Conservation (phyloP, 1,139 yeast species). For the Yamadazyma friedrichii region DNA sequence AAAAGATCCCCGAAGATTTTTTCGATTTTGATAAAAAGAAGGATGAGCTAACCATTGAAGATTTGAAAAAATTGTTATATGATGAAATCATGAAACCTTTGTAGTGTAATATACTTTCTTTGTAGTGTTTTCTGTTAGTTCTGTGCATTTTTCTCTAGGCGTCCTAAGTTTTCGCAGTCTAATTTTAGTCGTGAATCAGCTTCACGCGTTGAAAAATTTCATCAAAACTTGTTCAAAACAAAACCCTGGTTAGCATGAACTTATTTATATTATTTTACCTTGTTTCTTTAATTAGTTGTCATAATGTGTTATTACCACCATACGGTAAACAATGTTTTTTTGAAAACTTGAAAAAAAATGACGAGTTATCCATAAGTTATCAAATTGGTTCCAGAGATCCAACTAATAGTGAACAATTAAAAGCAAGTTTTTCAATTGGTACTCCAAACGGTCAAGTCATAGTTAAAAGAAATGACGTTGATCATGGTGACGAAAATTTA, state of each 20-base stretch:
- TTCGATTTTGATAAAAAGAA: conserved; percentile 62
- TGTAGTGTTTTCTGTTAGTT: not conserved
- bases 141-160: not conserved
- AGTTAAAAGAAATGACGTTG: conserved; percentile 51
- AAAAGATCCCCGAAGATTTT: conserved; percentile 54
- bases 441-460: conserved; percentile 61
- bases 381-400: conserved; percentile 94
- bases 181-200: not conserved
- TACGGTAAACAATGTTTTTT: conserved; percentile 86
- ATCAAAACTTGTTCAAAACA: conserved; percentile 2
- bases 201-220: conserved; percentile 8
- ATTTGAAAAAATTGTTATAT: conserved; percentile 53
- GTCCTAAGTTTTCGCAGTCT: no score
- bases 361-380: conserved; percentile 84
- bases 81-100: conserved; percentile 51
- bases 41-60: conserved; percentile 46
- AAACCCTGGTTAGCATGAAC: conserved; percentile 10
- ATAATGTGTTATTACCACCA: conserved; percentile 81
- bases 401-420: conserved; percentile 70
- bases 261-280: conserved; percentile 11
- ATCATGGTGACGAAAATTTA: conserved; percentile 79
- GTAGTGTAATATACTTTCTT: conserved; percentile 11
- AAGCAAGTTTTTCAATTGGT: conserved; percentile 66
- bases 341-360: conserved; percentile 78
- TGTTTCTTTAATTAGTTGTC: conserved; percentile 47